phyloP scores from a whole-genome alignment of 768 basidiomycete genomes.

The Mycena kentingensis region DNA sequence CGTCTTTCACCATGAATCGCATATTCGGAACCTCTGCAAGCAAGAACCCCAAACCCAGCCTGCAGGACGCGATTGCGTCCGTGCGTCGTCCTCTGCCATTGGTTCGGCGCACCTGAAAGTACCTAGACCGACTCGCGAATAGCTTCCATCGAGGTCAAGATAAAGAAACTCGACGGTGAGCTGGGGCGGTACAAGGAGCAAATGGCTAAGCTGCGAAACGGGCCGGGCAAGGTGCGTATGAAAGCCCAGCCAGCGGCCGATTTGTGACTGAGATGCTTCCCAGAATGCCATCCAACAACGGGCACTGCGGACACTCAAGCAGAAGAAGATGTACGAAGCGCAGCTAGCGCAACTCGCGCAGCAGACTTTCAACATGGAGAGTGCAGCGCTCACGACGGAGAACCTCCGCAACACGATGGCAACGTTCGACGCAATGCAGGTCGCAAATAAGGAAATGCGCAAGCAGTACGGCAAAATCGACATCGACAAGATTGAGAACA shows the following conservation, averaged over 20 bases:
- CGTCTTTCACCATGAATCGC: conserved; percentile 64
- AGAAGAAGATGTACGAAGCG: conserved; percentile 94
- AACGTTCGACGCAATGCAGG: conserved; percentile 94
- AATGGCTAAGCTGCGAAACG: conserved; percentile 89
- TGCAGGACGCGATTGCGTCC: conserved; percentile 92
- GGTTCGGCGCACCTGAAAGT: conserved; percentile 1
- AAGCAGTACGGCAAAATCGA: conserved; percentile 98
- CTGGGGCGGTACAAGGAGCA: conserved; percentile 91
- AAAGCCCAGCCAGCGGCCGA: background rate
- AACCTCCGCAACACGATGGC: conserved; percentile 99
- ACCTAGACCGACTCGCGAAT: conserved; percentile 83
- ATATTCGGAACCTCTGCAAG: conserved; percentile 75
- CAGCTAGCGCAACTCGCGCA: conserved; percentile 90
- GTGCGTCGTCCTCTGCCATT: conserved; percentile 43
- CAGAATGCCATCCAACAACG: conserved; percentile 92
- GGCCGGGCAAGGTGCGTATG: conserved; percentile 85
- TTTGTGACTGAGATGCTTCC: conserved; percentile 1
- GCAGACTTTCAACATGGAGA: conserved; percentile 99
- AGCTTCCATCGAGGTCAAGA: conserved; percentile 91
- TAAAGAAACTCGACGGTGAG: conserved; percentile 95
- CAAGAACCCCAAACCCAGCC: conserved; percentile 82
- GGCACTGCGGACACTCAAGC: conserved; percentile 90
- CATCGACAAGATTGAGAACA: conserved; percentile 97
- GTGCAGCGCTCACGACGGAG: conserved; percentile 92
- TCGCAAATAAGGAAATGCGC: conserved; percentile 93